These are phyloP conservation scores for Gastrolobium villosum DNA, from an alignment of 306 rosid species.

Conservation along the genomic window DNA sequence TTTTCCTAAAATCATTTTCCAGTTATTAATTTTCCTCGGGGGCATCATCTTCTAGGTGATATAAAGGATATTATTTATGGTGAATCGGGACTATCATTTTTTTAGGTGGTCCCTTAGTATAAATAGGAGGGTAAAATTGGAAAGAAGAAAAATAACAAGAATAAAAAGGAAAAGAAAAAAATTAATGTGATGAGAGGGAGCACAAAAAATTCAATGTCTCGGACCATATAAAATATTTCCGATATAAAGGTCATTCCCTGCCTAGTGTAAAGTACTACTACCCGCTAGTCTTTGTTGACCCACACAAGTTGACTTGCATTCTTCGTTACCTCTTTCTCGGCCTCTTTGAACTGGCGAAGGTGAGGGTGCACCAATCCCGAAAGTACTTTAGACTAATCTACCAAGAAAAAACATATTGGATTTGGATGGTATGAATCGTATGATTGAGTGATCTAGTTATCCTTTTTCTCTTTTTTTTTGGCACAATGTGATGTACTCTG, in stretches of 20 bases:
- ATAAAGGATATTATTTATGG: too few relatives aligned
- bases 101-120: too few relatives aligned
- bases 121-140: too few relatives aligned
- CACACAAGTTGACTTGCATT: conserved; percentile 30
- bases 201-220: too few relatives aligned
- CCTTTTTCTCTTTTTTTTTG: not conserved
- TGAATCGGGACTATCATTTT: too few relatives aligned
- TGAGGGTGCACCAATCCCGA: conserved; percentile 8
- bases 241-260: not conserved
- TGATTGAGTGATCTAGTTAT: not conserved
- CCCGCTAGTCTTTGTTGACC: conserved; percentile 28
- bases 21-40: not conserved
- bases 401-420: not conserved
- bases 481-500: not conserved
- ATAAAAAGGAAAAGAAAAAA: too few relatives aligned
- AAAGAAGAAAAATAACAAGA: too few relatives aligned
- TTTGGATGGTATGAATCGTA: conserved; percentile 26
- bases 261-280: not conserved
- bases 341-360: not conserved
- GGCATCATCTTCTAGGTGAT: conserved; percentile 23
- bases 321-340: not conserved
- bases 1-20: too few relatives aligned
- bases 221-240: too few relatives aligned
- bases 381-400: not conserved
- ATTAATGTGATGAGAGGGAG: too few relatives aligned